These are phyloP conservation scores for Eimeria falciformis DNA, from an alignment of 169 alveolate species.

Conservation along the genomic window DNA sequence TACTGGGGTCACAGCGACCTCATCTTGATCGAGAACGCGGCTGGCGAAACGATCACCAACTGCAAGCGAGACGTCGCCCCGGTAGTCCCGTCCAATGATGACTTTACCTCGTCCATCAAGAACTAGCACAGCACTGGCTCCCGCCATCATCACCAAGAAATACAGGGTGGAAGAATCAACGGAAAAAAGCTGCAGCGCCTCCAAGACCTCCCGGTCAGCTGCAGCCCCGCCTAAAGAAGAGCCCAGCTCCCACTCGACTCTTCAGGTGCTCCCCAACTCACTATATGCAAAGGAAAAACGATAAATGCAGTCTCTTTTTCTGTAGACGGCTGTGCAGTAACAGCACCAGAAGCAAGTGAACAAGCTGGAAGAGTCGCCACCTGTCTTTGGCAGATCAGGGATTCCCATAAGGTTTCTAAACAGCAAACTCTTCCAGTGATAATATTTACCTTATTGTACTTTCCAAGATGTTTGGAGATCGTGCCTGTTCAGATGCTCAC, in stretches of 20 bases:
- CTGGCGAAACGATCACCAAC: slow-evolving; percentile 75
- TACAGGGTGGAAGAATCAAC: not conserved
- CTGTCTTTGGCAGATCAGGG: slow-evolving; percentile 51
- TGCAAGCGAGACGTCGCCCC: slow-evolving; percentile 93
- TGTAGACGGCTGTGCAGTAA: not conserved
- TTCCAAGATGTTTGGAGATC: not conserved
- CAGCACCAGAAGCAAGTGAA: slow-evolving; percentile 26
- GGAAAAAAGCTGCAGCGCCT: slow-evolving; percentile 10
- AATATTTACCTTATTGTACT: not conserved
- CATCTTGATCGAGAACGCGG: slow-evolving; percentile 92
- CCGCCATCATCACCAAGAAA: slow-evolving; percentile 85
- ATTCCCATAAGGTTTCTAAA: slow-evolving; percentile 49
- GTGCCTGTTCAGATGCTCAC: not conserved
- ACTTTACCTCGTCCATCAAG: slow-evolving; percentile 94
- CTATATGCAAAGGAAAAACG: not conserved
- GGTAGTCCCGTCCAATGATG: slow-evolving; percentile 92
- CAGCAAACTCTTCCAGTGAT: not conserved
- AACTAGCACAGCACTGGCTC: slow-evolving; percentile 95
- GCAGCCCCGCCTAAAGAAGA: slow-evolving; percentile 20
- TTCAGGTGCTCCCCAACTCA: slow-evolving; percentile 24
- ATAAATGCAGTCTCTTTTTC: not conserved
- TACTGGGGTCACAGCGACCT: slow-evolving; percentile 94
- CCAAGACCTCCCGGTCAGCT: slow-evolving; percentile 10
- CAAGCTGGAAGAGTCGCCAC: too few relatives aligned
- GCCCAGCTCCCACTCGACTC: not conserved